Evolutionary conservation across 495 filamentous ascomycete genomes (phyloP).

Genomic region (Penicillium maclennaniae): DNA sequence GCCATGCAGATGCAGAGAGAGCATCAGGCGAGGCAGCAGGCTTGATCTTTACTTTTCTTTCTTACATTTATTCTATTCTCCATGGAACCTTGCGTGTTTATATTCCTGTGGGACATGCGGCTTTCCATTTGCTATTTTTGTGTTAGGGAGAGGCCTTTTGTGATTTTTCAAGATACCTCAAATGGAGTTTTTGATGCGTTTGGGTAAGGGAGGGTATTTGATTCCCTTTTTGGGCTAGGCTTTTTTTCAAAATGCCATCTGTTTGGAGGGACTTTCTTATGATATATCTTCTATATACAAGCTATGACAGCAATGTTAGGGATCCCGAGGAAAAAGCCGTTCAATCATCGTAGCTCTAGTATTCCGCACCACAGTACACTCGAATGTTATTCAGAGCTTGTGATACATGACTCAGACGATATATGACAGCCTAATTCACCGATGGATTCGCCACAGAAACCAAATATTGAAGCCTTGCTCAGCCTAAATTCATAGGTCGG

Average conservation of each 20-base stretch:
- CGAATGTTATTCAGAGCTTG: no score
- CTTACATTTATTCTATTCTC: no score
- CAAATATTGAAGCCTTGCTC: no score
- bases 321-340: neutral
- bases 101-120: slow-evolving; percentile 7
- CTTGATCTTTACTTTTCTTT: slow-evolving; percentile 7
- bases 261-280: no score
- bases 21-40: slow-evolving; percentile 5
- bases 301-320: neutral
- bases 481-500: neutral
- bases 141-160: slow-evolving; percentile 3
- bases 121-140: no score
- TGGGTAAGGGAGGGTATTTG: slow-evolving; percentile 1
- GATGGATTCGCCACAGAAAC: no score
- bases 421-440: no score
- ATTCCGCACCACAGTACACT: no score
- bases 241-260: no score
- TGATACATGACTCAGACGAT: no score
- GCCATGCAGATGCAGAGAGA: neutral
- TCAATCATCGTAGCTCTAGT: no score
- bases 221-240: slow-evolving; percentile 1
- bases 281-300: neutral
- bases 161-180: slow-evolving; percentile 10
- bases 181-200: slow-evolving; percentile 3
- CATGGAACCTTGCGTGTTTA: slow-evolving; percentile 6